Base-by-base conservation (phyloP, 495 filamentous ascomycete species). In the Chaetomium tenue region DNA sequence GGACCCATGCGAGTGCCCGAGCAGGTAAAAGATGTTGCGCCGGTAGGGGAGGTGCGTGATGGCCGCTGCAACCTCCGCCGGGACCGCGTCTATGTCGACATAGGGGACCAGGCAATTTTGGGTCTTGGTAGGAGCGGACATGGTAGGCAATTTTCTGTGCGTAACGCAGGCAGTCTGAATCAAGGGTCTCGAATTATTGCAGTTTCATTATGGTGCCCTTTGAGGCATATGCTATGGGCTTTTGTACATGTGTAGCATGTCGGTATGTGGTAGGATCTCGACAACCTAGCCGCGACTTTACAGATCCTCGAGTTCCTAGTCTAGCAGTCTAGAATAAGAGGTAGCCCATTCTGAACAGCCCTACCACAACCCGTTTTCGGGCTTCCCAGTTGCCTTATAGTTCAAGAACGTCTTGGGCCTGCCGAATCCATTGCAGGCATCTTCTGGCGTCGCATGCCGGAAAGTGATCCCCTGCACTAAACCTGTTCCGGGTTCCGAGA, bases 1-100 rank as follows among this genome's bases (percentile, higher is more conserved):
- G 44, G 16, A 18, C n/a, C 44, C 44, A 12, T 47, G 44, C 44
- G 44, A 47, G 44, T 47, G 44, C 16, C 44, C 44, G 2, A 47
- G 44, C 44, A 47, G 44, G 44, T 47, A 47, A 12, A 47, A 47
- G n/a, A 47, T 47, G 44, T 47, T 47, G 44, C 44, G 44, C 44
- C 44, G 44, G 44, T 47, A 47, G 16, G 44, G 44, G 5, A 47
- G 44, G n/a, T 47, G 44, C 8, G 44, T 47, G 16, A 47, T 47
- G 15, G 44, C 44, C 44, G 44, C 44, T 20, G 44, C 44, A 5
- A 47, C 44, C 44, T 47, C 44, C 11, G 15, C 16, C 44, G 44
- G 44, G 16, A 47, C 44, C 2, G 44, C 44, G 5, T 47, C 16
- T 5, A 47, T 5, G 44, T 47, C 44, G 44, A 47, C 44, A 12